These are phyloP conservation scores for Picea glauca DNA, from an alignment of 75 land plant genomes.

Conservation along the genomic window DNA sequence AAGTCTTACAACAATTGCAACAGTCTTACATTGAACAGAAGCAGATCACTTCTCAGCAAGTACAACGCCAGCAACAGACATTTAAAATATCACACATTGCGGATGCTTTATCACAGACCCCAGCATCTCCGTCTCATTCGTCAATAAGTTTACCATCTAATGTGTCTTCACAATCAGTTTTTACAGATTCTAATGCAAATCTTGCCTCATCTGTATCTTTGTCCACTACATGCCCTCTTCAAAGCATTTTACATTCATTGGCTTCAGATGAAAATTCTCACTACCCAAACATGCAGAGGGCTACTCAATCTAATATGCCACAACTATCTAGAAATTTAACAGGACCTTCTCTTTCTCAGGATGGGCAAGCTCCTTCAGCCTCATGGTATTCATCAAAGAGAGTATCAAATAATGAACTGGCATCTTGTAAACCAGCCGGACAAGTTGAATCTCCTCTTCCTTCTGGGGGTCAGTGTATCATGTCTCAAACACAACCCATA, in stretches of 20 bases:
- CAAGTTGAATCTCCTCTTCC: constrained; percentile 17
- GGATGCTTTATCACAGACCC: constrained; percentile 14
- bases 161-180: constrained; percentile 3
- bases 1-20: constrained; percentile 13
- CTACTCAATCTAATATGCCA: not conserved
- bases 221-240: constrained; percentile 10
- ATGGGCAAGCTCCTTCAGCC: constrained; percentile 15
- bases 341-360: constrained; percentile 2
- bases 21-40: constrained; percentile 19
- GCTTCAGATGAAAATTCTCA: constrained; percentile 11
- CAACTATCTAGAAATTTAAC: constrained; percentile 9
- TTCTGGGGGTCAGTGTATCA: not conserved
- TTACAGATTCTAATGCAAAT: constrained; percentile 11
- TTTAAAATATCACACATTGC: constrained; percentile 10
- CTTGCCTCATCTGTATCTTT: constrained; percentile 1
- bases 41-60: constrained; percentile 26
- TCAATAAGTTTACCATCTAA: not conserved
- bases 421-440: constrained; percentile 17
- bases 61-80: constrained; percentile 19
- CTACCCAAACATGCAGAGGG: constrained; percentile 14
- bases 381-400: constrained; percentile 7
- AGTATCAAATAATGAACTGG: constrained; percentile 17
- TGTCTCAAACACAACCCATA: constrained; percentile 1
- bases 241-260: constrained; percentile 15
- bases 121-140: constrained; percentile 9